A percentile compares a stretch with the other conserved stretches of the same genome.
Conservation (phyloP, 257 asterid genomes). For the Lantana camara region DNA sequence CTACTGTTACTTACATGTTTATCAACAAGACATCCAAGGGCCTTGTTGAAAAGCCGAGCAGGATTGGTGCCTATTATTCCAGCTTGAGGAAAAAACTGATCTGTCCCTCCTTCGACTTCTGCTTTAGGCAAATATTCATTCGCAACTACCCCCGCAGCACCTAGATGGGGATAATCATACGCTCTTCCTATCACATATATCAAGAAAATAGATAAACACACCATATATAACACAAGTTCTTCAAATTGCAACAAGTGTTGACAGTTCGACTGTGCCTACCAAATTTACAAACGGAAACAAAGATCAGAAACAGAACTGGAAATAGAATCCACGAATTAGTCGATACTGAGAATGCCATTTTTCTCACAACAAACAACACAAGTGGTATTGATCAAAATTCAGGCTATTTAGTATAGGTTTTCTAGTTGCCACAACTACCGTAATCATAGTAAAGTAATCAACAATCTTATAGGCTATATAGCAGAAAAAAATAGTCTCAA, state of each 20-base stretch:
- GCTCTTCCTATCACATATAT: slow-evolving; percentile 48
- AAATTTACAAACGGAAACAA: slow-evolving; percentile 29
- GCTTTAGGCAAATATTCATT: slow-evolving; percentile 59
- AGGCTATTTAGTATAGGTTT: slow-evolving; percentile 21
- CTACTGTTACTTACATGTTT: slow-evolving; percentile 47
- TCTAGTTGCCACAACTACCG: slow-evolving; percentile 24
- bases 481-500: slow-evolving; percentile 20
- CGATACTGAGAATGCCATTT: slow-evolving; percentile 45
- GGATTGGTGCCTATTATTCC: slow-evolving; percentile 44
- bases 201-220: too few relatives aligned
- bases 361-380: slow-evolving; percentile 2
- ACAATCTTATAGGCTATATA: slow-evolving; percentile 31
- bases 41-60: slow-evolving; percentile 48
- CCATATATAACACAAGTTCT: neutral
- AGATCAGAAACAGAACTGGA: slow-evolving; percentile 35
- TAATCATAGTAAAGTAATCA: neutral
- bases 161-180: slow-evolving; percentile 45
- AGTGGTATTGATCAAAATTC: neutral
- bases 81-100: slow-evolving; percentile 34
- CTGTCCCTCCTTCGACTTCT: slow-evolving; percentile 43
- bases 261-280: slow-evolving; percentile 42
- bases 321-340: slow-evolving; percentile 32
- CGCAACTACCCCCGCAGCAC: slow-evolving; percentile 63
- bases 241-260: neutral
- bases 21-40: slow-evolving; percentile 62